A percentile compares a stretch with the other conserved stretches of the same genome.
These are phyloP conservation scores for Erodium moschatum DNA, from an alignment of 441 rosid species.

Conservation along the genomic window DNA sequence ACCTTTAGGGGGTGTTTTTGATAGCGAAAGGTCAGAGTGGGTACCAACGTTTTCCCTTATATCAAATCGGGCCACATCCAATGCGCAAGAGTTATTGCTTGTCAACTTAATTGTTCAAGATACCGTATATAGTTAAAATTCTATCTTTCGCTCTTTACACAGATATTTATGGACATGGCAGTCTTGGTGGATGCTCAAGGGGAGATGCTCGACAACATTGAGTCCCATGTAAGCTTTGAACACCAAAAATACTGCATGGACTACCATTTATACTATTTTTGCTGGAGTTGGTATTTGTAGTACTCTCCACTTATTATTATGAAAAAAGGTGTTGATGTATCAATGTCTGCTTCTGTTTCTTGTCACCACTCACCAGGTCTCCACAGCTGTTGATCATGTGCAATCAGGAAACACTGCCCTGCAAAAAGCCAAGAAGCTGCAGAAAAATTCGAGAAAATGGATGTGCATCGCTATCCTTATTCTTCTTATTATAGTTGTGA, in stretches of 20 bases:
- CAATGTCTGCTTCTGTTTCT: background rate
- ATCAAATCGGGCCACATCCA: too few species aligned
- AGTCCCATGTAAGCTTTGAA: slow-evolving; percentile 50
- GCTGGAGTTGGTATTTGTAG: background rate
- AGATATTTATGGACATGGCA: slow-evolving; percentile 94
- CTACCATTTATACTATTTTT: background rate
- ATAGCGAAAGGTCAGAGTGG: too few species aligned
- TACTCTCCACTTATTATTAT: background rate
- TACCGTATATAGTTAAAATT: background rate
- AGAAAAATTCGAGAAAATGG: slow-evolving; percentile 85
- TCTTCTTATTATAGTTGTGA: slow-evolving; percentile 62
- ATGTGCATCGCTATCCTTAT: slow-evolving; percentile 76
- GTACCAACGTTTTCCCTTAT: too few species aligned
- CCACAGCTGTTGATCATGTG: slow-evolving; percentile 86
- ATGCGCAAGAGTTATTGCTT: too few species aligned
- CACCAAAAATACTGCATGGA: background rate
- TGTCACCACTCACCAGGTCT: slow-evolving; percentile 49
- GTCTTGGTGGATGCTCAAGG: slow-evolving; percentile 95
- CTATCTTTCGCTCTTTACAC: slow-evolving; percentile 17
- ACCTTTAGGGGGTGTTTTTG: too few species aligned
- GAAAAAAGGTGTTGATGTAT: background rate
- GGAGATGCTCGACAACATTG: slow-evolving; percentile 92
- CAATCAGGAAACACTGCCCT: slow-evolving; percentile 70
- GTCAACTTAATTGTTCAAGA: too few species aligned
- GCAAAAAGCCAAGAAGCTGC: slow-evolving; percentile 62